Conservation (phyloP, 2,329 filamentous ascomycete genomes). For the Aspergillus carbonarius region DNA sequence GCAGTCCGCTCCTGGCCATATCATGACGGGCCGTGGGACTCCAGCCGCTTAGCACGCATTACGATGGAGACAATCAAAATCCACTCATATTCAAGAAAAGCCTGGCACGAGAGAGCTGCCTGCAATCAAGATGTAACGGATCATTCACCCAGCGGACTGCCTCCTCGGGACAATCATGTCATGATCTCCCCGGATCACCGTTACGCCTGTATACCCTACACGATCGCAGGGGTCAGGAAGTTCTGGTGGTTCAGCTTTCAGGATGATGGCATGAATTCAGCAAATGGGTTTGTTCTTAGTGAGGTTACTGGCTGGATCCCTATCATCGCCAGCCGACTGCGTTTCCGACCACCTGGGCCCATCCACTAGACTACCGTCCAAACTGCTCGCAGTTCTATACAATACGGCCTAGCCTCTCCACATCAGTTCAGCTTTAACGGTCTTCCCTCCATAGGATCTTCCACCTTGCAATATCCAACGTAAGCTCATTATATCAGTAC, state of each 20-base stretch:
- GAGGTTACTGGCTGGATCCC: not conserved
- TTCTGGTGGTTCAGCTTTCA: not conserved
- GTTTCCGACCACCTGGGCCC: not conserved
- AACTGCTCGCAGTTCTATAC: no score
- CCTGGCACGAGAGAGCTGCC: not conserved
- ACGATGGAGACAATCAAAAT: conserved; percentile 24
- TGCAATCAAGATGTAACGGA: not conserved
- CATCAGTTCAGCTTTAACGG: no score
- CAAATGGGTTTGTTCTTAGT: not conserved
- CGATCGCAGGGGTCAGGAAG: not conserved
- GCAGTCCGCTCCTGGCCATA: conserved; percentile 31
- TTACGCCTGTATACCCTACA: not conserved
- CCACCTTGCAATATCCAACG: no score
- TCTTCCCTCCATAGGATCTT: no score
- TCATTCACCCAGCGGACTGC: not conserved
- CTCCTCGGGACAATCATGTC: not conserved
- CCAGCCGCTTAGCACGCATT: conserved; percentile 30
- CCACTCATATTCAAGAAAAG: not conserved
- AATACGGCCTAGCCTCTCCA: no score
- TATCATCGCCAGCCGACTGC: not conserved
- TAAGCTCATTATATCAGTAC: no score
- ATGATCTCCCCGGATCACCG: not conserved
- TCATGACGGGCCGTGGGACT: conserved; percentile 38
- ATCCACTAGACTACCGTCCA: no score
- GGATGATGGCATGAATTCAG: not conserved